phyloP scores from a whole-genome alignment of 768 basidiomycete genomes.

The Kwoniella heveanensis region DNA sequence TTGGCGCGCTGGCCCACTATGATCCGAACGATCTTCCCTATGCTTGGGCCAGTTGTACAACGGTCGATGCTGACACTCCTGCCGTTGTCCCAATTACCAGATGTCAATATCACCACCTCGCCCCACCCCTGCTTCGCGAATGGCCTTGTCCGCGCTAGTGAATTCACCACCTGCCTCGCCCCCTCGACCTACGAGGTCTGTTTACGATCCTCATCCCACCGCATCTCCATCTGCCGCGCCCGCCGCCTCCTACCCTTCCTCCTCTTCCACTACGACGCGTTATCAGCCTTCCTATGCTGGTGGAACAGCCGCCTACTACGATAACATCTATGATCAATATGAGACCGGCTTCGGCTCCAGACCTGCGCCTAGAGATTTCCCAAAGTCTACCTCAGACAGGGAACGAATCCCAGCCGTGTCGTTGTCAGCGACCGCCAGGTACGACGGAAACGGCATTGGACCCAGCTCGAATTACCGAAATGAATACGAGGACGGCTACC shows the following conservation, averaged over 20 bases:
- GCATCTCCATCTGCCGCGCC: slow-evolving; percentile 4
- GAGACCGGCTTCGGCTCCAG: slow-evolving; percentile 7
- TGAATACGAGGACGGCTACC: not conserved
- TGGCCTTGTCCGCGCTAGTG: slow-evolving; percentile 48
- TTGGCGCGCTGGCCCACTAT: no score
- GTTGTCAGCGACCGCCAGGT: slow-evolving; percentile 1
- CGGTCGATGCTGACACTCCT: not conserved
- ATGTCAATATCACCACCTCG: slow-evolving; percentile 14
- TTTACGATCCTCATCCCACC: slow-evolving; percentile 5
- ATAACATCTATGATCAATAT: slow-evolving; percentile 20
- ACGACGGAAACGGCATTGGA: slow-evolving; percentile 1
- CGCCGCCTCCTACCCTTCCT: not conserved
- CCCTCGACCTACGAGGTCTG: slow-evolving; percentile 9
- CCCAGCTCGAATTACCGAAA: not conserved
- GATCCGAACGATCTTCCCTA: no score
- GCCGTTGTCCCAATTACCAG: not conserved
- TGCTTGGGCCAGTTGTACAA: not conserved
- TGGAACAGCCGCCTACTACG: slow-evolving; percentile 14
- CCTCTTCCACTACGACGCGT: not conserved
- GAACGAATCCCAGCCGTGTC: slow-evolving; percentile 2
- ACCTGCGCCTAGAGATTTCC: not conserved
- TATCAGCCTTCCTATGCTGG: slow-evolving; percentile 1
- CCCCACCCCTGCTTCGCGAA: slow-evolving; percentile 33
- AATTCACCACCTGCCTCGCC: slow-evolving; percentile 41
- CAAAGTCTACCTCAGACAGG: not conserved